Evolutionary conservation across 495 filamentous ascomycete genomes (phyloP).

Genomic region (Penicillium robsamsonii): DNA sequence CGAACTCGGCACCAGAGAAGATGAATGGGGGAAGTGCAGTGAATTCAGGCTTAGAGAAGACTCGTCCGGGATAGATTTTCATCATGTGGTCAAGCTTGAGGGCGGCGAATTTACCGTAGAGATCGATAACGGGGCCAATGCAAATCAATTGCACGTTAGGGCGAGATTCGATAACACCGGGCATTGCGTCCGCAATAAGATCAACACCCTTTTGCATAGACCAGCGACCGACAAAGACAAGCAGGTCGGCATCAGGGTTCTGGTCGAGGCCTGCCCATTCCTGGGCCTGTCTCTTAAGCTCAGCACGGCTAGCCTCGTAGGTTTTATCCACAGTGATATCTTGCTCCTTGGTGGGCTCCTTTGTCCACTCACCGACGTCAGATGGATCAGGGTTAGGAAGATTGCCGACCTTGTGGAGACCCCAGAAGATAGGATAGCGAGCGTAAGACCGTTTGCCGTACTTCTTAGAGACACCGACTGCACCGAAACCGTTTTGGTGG

Average conservation of each 20-base stretch:
- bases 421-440: slow-evolving; percentile 77
- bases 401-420: slow-evolving; percentile 65
- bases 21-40: slow-evolving; percentile 73
- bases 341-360: slow-evolving; percentile 49
- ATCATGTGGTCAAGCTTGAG: slow-evolving; percentile 72
- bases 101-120: slow-evolving; percentile 76
- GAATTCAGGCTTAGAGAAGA: slow-evolving; percentile 76
- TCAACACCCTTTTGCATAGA: slow-evolving; percentile 78
- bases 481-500: slow-evolving; percentile 72
- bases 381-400: slow-evolving; percentile 75
- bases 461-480: slow-evolving; percentile 71
- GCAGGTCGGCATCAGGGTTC: slow-evolving; percentile 67
- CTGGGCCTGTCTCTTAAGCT: slow-evolving; percentile 67
- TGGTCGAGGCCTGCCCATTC: slow-evolving; percentile 72
- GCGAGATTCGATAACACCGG: slow-evolving; percentile 64
- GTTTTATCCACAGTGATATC: slow-evolving; percentile 54
- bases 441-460: slow-evolving; percentile 73
- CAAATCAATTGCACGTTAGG: slow-evolving; percentile 67
- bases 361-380: slow-evolving; percentile 67
- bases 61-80: slow-evolving; percentile 69
- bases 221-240: slow-evolving; percentile 80
- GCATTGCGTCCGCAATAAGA: slow-evolving; percentile 76
- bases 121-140: slow-evolving; percentile 72
- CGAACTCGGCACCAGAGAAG: slow-evolving; percentile 77
- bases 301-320: slow-evolving; percentile 57